Conservation (phyloP, 176 grass and related monocot genomes). For the Zea mays region DNA sequence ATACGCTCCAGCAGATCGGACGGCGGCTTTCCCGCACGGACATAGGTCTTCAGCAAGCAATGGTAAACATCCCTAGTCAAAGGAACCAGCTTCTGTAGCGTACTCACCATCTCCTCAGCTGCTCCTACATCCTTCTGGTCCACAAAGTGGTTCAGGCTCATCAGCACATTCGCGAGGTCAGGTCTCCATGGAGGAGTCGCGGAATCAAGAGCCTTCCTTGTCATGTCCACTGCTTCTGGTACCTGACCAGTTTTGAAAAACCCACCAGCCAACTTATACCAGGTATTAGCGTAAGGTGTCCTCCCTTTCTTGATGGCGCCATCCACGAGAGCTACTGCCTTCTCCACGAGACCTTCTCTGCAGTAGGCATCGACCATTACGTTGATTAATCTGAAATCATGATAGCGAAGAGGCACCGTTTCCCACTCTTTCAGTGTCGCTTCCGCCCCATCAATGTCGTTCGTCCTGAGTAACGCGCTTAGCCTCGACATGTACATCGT, state of each 20-base stretch:
- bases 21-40: conserved; percentile 30
- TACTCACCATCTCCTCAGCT: conserved; percentile 53
- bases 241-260: conserved; percentile 46
- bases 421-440: conserved; percentile 55
- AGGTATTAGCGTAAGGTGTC: conserved; percentile 41
- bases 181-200: conserved; percentile 44
- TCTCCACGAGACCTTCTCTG: conserved; percentile 47
- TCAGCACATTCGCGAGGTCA: conserved; percentile 37
- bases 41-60: conserved; percentile 52
- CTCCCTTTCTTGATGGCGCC: conserved; percentile 42
- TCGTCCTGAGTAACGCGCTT: conserved; percentile 45
- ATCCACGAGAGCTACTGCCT: conserved; percentile 57
- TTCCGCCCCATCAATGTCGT: conserved; percentile 50
- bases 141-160: conserved; percentile 48
- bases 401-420: neutral
- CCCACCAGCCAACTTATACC: conserved; percentile 54
- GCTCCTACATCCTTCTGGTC: conserved; percentile 59
- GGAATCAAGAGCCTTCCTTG: conserved; percentile 47
- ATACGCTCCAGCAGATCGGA: conserved; percentile 53
- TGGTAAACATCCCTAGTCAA: conserved; percentile 58
- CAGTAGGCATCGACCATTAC: conserved; percentile 55
- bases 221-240: conserved; percentile 52
- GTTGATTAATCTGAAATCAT: conserved; percentile 45
- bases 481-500: conserved; percentile 61
- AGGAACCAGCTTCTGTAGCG: conserved; percentile 39